Conservation (phyloP, 768 basidiomycete genomes). For the Gyrodon lividus region DNA sequence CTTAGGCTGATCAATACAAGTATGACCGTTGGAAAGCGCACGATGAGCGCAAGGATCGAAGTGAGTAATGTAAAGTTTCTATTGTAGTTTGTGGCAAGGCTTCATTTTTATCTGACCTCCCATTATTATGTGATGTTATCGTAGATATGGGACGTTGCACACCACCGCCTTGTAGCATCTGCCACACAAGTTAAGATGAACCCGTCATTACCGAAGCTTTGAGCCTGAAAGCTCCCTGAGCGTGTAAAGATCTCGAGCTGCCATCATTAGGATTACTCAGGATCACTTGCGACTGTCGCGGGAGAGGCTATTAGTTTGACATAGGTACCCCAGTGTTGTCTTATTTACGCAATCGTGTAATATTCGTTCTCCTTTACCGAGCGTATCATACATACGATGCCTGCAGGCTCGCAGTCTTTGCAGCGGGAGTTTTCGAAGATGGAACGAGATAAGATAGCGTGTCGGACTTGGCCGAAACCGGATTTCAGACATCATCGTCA, state of each 20-base stretch:
- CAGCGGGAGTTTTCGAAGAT: not conserved
- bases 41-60: conserved; percentile 39
- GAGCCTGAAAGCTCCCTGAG: not conserved
- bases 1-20: conserved; percentile 44
- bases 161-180: conserved; percentile 41
- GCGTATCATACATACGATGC: not conserved
- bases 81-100: not conserved
- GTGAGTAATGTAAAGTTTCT: conserved; percentile 22
- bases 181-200: conserved; percentile 43
- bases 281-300: not conserved
- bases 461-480: conserved; percentile 1
- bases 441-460: conserved; percentile 11
- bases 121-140: not conserved
- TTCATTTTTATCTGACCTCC: not conserved
- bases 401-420: not conserved
- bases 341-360: not conserved
- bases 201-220: conserved; percentile 18
- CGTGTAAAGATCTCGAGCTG: not conserved
- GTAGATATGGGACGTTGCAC: conserved; percentile 43
- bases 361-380: not conserved
- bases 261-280: no score
- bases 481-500: not conserved
- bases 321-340: not conserved
- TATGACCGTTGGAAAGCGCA: conserved; percentile 28
- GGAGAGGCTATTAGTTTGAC: not conserved